phyloP scores from a whole-genome alignment of 164 flowering plant species.

The Nelumbo lutea region DNA sequence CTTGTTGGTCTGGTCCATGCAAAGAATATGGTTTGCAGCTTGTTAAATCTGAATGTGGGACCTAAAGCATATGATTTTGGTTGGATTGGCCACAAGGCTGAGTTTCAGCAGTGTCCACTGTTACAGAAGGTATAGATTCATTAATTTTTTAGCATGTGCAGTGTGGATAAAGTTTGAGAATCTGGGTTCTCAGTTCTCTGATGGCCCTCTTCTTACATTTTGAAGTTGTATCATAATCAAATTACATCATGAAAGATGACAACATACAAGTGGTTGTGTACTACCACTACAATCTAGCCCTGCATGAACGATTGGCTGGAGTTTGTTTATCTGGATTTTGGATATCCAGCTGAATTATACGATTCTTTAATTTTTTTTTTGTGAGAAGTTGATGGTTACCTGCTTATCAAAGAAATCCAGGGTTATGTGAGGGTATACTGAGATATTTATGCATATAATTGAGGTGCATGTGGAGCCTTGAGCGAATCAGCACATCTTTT shows the following conservation, averaged over 20 bases:
- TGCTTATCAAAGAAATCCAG: neutral
- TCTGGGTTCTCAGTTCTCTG: neutral
- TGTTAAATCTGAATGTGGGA: neutral
- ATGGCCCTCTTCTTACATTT: slow-evolving; percentile 2
- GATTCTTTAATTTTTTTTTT: slow-evolving; percentile 35
- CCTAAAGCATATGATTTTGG: neutral
- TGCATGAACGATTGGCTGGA: neutral
- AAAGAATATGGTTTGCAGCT: neutral
- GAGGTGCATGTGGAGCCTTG: slow-evolving; percentile 11
- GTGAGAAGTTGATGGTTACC: slow-evolving; percentile 8
- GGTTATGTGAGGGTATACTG: neutral
- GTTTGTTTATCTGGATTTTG: slow-evolving; percentile 4
- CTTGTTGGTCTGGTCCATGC: slow-evolving; percentile 1
- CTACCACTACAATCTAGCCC: neutral
- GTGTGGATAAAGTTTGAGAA: neutral
- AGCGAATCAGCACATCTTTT: neutral
- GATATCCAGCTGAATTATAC: slow-evolving; percentile 16
- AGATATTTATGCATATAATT: slow-evolving; percentile 4
- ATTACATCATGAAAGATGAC: slow-evolving; percentile 6
- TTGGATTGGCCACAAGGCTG: neutral
- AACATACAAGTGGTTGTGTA: slow-evolving; percentile 1
- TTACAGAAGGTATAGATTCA: neutral
- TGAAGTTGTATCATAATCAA: neutral
- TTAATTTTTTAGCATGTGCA: slow-evolving; percentile 5
- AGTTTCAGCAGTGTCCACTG: slow-evolving; percentile 5